These are phyloP conservation scores for Aureobasidium sp. DNA, from an alignment of 2,329 filamentous ascomycete genomes.

Conservation along the genomic window DNA sequence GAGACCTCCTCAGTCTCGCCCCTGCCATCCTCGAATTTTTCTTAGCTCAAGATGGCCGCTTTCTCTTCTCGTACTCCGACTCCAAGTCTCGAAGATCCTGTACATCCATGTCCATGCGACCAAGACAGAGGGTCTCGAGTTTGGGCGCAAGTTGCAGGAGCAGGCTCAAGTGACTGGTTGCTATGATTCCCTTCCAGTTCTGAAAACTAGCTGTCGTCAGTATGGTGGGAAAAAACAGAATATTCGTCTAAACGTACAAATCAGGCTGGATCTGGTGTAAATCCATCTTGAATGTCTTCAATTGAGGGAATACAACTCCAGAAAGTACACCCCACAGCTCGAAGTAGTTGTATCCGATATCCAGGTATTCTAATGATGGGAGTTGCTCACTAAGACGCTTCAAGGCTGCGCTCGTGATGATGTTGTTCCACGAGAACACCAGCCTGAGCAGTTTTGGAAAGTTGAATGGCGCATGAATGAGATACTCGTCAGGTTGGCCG, in stretches of 20 bases:
- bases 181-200: background rate
- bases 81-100: background rate
- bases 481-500: background rate
- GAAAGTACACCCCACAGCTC: background rate
- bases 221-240: background rate
- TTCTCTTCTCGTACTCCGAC: background rate
- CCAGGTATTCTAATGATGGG: background rate
- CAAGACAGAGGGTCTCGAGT: background rate
- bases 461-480: background rate
- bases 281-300: background rate
- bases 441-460: background rate
- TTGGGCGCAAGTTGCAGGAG: background rate
- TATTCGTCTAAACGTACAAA: background rate
- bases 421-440: background rate
- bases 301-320: background rate
- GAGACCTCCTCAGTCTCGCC: background rate
- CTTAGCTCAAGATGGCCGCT: background rate
- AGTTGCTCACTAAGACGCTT: background rate
- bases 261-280: too few relatives aligned
- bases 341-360: background rate
- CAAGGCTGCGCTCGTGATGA: background rate
- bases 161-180: background rate
- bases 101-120: background rate
- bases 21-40: too few relatives aligned
- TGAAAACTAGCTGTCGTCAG: background rate